Evolutionary conservation across 257 asterid species (phyloP), one percentile per base, ranked within the genome.

Genomic region (Nicotiana noctiflora): DNA sequence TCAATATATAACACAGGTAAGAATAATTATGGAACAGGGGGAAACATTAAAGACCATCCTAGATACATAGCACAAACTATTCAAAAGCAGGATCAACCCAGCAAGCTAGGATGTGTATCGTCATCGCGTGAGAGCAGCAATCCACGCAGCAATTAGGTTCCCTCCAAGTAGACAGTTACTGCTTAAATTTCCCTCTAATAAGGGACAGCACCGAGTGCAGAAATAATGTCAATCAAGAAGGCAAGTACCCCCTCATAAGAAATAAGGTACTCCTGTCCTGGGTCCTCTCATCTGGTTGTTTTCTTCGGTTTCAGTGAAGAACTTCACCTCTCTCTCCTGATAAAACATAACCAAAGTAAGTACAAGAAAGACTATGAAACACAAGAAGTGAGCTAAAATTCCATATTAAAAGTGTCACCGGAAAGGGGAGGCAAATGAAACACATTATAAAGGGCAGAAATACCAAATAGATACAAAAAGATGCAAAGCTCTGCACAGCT

Each of bases 241-340:
- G 60, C 23, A 74, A 74, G 78, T 66, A 46, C 34, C 52, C 81
- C 57, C 75, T 89, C 89, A 95, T 40, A 95, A 93, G 84, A 95
- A 95, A 89, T 95, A 95, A 2, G 98, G 98, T 19, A 95, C 99
- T 86, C 99, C 99, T 17, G 92, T 89, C 88, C 99, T 93, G 27
- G 98, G 99, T 68, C 99, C 99, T 81, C 99, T 89, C 99, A 95
- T 95, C 82, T 95, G 99, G 89, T 95, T 95, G 91, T 93, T 95
- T 87, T 95, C 98, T 84, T 95, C 99, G 0, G 99, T 95, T 88
- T 95, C 99, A 2, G 99, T 91, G 90, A 95, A 95, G 82, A 95
- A 95, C 93, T 95, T 93, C 89, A 95, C 99, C 82, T 93, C 97
- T 82, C 99, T 88, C 91, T 93, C 99, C 99, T 95, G 85, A 76